Conservation (phyloP, 2,329 filamentous ascomycete species). For the Fusarium oxysporum region DNA sequence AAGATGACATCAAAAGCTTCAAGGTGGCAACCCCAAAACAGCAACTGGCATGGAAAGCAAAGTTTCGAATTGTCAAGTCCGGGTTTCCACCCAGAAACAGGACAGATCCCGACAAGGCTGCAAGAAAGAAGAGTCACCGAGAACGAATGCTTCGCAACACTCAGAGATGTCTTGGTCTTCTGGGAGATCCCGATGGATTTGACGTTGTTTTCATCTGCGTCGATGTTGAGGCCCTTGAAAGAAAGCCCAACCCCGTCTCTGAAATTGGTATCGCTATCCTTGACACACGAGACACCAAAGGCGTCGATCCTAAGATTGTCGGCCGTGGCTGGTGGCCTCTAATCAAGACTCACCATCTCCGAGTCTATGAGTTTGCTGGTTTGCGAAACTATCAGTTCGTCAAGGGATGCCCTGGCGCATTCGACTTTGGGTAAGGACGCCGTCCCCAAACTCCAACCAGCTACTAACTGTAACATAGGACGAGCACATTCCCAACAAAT, state of each 20-base stretch:
- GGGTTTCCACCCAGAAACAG: conserved; percentile 33
- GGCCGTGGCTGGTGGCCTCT: conserved; percentile 74
- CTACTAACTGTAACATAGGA: conserved; percentile 46
- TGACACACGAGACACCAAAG: conserved; percentile 71
- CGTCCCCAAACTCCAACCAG: background rate
- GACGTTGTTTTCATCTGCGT: conserved; percentile 76
- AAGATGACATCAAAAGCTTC: conserved; percentile 50
- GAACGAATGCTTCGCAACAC: conserved; percentile 71
- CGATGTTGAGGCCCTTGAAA: conserved; percentile 86
- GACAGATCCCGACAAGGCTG: conserved; percentile 58
- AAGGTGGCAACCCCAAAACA: conserved; percentile 34
- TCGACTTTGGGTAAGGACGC: conserved; percentile 78
- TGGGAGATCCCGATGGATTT: conserved; percentile 3
- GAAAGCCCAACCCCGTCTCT: conserved; percentile 73
- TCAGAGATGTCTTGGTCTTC: conserved; percentile 77
- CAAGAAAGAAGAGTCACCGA: conserved; percentile 61
- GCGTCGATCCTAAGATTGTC: conserved; percentile 67
- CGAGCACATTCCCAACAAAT: conserved; percentile 55
- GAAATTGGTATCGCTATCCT: conserved; percentile 88
- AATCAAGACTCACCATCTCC: conserved; percentile 80
- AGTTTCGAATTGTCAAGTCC: conserved; percentile 40
- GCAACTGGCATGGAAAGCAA: conserved; percentile 35
- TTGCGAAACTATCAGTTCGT: conserved; percentile 77
- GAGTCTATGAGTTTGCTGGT: conserved; percentile 75
- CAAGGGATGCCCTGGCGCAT: conserved; percentile 76